phyloP scores from a whole-genome alignment of 805 yeast species.

The Candida coleopterorum region DNA sequence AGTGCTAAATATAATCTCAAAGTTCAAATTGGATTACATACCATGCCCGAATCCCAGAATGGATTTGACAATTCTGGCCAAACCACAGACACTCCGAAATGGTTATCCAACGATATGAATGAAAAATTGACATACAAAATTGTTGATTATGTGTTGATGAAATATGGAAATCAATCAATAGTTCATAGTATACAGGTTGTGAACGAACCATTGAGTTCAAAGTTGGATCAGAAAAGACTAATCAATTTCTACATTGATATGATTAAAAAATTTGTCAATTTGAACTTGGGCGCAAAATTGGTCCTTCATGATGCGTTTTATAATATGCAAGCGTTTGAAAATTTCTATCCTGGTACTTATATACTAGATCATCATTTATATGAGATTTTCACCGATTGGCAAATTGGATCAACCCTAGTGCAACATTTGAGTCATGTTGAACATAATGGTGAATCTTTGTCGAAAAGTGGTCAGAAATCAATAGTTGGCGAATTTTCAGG shows the following conservation, averaged over 20 bases:
- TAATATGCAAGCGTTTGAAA: conserved; percentile 60
- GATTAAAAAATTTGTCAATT: conserved; percentile 55
- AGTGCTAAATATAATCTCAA: conserved; percentile 54
- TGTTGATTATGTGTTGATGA: conserved; percentile 48
- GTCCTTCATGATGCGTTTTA: conserved; percentile 83
- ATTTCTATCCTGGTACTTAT: conserved; percentile 31
- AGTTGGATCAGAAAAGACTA: conserved; percentile 53
- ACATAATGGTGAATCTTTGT: conserved; percentile 22
- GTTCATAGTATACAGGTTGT: conserved; percentile 79
- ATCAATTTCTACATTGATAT: conserved; percentile 58
- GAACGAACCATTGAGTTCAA: conserved; percentile 85
- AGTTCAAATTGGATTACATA: conserved; percentile 91
- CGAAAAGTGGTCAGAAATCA: conserved; percentile 65
- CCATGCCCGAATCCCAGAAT: conserved; percentile 93
- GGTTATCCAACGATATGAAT: conserved; percentile 41
- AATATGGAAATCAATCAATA: conserved; percentile 69
- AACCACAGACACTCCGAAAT: conserved; percentile 48
- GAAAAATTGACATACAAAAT: conserved; percentile 47
- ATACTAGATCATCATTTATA: conserved; percentile 88
- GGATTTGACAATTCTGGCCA: conserved; percentile 94
- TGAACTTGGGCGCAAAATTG: conserved; percentile 45
- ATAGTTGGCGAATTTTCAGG: conserved; percentile 88
- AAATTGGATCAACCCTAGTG: conserved; percentile 54
- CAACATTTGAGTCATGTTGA: conserved; percentile 48
- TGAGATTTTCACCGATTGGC: conserved; percentile 70